Evolutionary conservation across 2,329 filamentous ascomycete genomes (phyloP), one percentile per base, ranked within the genome.

Genomic region (Calycina marina): DNA sequence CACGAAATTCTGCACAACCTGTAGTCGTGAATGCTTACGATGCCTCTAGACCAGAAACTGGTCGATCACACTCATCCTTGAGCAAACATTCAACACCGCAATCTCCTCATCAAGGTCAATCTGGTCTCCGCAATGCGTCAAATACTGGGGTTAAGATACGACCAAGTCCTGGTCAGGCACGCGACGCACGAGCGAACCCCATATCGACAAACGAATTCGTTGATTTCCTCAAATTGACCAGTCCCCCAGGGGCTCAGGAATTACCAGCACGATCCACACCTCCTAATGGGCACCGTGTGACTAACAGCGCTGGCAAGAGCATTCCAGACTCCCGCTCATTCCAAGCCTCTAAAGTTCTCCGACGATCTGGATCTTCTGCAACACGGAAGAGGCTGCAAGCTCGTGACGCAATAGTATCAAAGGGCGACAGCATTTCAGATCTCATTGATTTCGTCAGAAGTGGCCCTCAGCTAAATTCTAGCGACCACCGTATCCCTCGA

Each of bases 361-460:
- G 43, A 28, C 49, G 47, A 14, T 29, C 46, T 12, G 41, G 43
- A n/a, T 53, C 50, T 6, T 43, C 49, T 6, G 57, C 56, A 33
- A 63, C 53, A 39, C 61, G 67, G 36, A 61, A 59, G 28, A 71
- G 69, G 37, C 65, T 79, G 29, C 69, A 79, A 54, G 75, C 88
- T 36, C 78, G 84, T 30, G 76, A 84, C 39, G 72, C 82, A 22
- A 63, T 67, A 25, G 66, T 73, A 11, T 66, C 74, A 30, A 61
- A 60, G 36, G 65, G 63, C 31, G 72, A 72, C 31, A 76, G 77
- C 42, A 92, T 77, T 35, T 80, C 82, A 9, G 90, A 94, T 39
- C 61, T 98, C 36, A 93, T 94, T 43, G 86, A 96, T 52, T 96
- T 98, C 54, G 92, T 98, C 42, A 77, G 86, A 28, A 77, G 83